Percentiles rank a stretch among this genome's conserved stretches.
phyloP scores from a whole-genome alignment of 1,139 yeast genomes.

The Saccharomycopsis hybrid region DNA sequence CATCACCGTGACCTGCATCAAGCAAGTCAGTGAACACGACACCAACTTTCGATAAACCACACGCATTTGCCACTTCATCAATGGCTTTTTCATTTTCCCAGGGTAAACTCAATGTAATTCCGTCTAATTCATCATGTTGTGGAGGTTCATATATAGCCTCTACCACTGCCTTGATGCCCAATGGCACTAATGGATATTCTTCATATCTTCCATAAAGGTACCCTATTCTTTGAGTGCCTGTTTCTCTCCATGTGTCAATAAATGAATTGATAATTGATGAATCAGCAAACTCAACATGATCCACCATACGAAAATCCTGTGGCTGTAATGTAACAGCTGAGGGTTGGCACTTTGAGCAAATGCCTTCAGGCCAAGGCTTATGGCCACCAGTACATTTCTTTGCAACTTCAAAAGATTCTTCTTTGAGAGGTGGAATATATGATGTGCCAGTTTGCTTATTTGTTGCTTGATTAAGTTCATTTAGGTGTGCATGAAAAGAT shows the following conservation, averaged over 20 bases:
- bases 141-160: constrained; percentile 94
- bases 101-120: constrained; percentile 58
- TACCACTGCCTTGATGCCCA: constrained; percentile 90
- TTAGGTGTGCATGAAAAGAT: constrained; percentile 79
- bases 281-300: constrained; percentile 86
- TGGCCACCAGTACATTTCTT: constrained; percentile 73
- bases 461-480: constrained; percentile 62
- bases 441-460: constrained; percentile 62
- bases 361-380: constrained; percentile 88
- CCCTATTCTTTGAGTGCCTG: constrained; percentile 86
- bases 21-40: constrained; percentile 83
- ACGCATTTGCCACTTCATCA: constrained; percentile 46
- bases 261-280: constrained; percentile 70
- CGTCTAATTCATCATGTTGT: constrained; percentile 82
- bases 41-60: constrained; percentile 75
- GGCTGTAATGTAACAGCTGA: constrained; percentile 88
- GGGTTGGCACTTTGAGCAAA: constrained; percentile 97
- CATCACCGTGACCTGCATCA: constrained; percentile 82
- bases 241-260: constrained; percentile 84
- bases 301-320: constrained; percentile 92
- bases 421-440: constrained; percentile 74
- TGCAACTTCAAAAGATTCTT: constrained; percentile 61
- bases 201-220: constrained; percentile 78
- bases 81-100: constrained; percentile 55
- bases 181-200: constrained; percentile 72